Percentiles rank a stretch among this genome's conserved stretches.
Evolutionary conservation across 805 yeast species (phyloP).

Genomic region (Vanderwaltozyma yarrowii): DNA sequence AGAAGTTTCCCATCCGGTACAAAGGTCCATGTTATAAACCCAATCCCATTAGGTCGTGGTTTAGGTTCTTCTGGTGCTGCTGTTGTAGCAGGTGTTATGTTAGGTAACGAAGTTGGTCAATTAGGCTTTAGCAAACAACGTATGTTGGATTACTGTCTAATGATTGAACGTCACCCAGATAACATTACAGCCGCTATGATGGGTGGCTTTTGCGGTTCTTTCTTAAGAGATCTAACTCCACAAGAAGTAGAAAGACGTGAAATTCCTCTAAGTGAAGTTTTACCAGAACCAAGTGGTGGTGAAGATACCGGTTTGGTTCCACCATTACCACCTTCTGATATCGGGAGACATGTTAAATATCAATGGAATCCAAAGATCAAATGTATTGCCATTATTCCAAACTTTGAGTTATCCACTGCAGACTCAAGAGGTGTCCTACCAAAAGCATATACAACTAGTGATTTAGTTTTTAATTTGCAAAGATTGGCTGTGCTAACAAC

Average conservation of each 20-base stretch:
- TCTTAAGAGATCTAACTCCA: constrained; percentile 66
- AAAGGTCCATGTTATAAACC: constrained; percentile 67
- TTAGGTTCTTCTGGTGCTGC: constrained; percentile 98
- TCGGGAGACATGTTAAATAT: constrained; percentile 84
- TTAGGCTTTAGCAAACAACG: constrained; percentile 66
- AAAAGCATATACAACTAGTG: constrained; percentile 60
- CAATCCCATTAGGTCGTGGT: constrained; percentile 95
- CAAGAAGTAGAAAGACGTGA: constrained; percentile 66
- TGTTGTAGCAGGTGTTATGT: constrained; percentile 89
- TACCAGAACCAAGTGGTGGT: constrained; percentile 70
- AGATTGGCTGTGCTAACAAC: constrained; percentile 87
- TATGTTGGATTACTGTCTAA: constrained; percentile 85
- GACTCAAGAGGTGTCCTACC: constrained; percentile 87
- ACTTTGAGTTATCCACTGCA: constrained; percentile 91
- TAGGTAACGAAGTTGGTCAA: constrained; percentile 78
- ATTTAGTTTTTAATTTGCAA: constrained; percentile 86
- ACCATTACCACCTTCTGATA: constrained; percentile 71
- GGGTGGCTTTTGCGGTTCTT: constrained; percentile 98
- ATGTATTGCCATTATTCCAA: constrained; percentile 87
- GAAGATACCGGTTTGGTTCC: constrained; percentile 59
- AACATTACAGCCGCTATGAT: constrained; percentile 98
- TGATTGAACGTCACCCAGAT: constrained; percentile 98
- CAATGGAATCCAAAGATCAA: constrained; percentile 72
- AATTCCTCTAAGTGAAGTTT: constrained; percentile 75
- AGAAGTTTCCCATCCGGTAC: constrained; percentile 78